phyloP scores from a whole-genome alignment of 2,329 filamentous ascomycete genomes.

The Aspergillus ochraceoroseus region DNA sequence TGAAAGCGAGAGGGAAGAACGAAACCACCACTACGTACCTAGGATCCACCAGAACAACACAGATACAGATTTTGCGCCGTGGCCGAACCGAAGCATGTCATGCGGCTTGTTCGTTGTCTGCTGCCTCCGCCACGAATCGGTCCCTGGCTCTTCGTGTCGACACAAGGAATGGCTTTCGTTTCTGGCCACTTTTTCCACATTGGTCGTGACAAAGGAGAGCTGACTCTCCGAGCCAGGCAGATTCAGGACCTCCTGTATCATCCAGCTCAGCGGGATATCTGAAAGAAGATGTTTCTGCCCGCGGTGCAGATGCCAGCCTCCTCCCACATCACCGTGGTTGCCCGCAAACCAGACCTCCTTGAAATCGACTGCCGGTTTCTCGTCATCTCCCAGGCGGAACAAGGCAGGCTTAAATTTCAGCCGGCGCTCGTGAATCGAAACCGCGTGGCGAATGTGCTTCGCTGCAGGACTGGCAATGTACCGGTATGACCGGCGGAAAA shows the following conservation, averaged over 20 bases:
- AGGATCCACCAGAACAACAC: constrained; percentile 37
- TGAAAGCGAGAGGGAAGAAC: not conserved
- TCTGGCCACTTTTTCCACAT: constrained; percentile 15
- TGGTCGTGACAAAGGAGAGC: constrained; percentile 20
- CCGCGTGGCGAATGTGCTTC: constrained; percentile 49
- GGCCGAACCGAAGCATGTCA: constrained; percentile 33
- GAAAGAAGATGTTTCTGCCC: constrained; percentile 38
- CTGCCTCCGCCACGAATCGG: constrained; percentile 12
- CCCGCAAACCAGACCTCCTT: constrained; percentile 56
- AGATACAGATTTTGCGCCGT: constrained; percentile 24
- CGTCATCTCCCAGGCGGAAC: constrained; percentile 29
- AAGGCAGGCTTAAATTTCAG: constrained; percentile 54
- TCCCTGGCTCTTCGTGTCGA: constrained; percentile 15
- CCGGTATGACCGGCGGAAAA: constrained; percentile 31
- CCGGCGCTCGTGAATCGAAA: constrained; percentile 52
- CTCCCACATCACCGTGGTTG: constrained; percentile 52
- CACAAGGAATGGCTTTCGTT: constrained; percentile 13
- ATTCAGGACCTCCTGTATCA: constrained; percentile 46
- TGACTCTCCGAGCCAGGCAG: constrained; percentile 22
- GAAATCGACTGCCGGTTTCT: constrained; percentile 39
- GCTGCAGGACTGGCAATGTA: constrained; percentile 44
- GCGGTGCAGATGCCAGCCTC: constrained; percentile 46
- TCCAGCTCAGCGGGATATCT: constrained; percentile 51
- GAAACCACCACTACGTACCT: constrained; percentile 25
- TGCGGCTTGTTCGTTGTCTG: constrained; percentile 27